Conservation (phyloP, 345 rosid species). For the Iberis pinnata region DNA sequence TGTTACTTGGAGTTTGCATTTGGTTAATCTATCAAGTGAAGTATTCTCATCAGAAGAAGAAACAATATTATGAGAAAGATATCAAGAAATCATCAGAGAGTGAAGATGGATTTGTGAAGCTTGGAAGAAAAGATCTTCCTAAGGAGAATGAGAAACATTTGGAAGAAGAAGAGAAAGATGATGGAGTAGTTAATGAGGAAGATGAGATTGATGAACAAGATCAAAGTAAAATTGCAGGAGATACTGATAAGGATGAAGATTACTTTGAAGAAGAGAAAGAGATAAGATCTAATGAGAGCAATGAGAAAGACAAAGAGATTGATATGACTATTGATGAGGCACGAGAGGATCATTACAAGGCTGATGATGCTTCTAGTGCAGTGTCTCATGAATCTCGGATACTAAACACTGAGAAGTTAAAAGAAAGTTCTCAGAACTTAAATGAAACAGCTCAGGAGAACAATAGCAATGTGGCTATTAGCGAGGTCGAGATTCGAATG, state of each 20-base stretch:
- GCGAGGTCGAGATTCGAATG: slow-evolving; percentile 23
- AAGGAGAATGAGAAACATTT: slow-evolving; percentile 13
- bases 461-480: slow-evolving; percentile 13
- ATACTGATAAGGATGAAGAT: no score
- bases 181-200: slow-evolving; percentile 37
- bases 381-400: slow-evolving; percentile 61
- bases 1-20: slow-evolving; percentile 71
- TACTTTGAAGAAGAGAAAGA: no score
- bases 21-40: slow-evolving; percentile 88
- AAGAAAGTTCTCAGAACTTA: slow-evolving; percentile 34
- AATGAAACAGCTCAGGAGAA: slow-evolving; percentile 28
- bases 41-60: slow-evolving; percentile 79
- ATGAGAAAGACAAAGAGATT: slow-evolving; percentile 31
- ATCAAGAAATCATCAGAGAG: slow-evolving; percentile 24
- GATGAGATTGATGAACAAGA: slow-evolving; percentile 35
- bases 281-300: neutral
- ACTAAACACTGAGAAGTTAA: slow-evolving; percentile 35
- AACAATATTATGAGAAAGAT: slow-evolving; percentile 55
- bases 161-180: slow-evolving; percentile 25
- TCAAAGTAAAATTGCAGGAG: no score
- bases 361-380: slow-evolving; percentile 96
- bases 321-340: slow-evolving; percentile 52
- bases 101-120: slow-evolving; percentile 34
- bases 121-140: slow-evolving; percentile 68
- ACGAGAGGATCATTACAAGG: slow-evolving; percentile 73